A percentile compares a stretch with the other conserved stretches of the same genome.
These are phyloP conservation scores for Rhododendron griersonianum DNA, from an alignment of 148 eudicot genomes.

Conservation along the genomic window DNA sequence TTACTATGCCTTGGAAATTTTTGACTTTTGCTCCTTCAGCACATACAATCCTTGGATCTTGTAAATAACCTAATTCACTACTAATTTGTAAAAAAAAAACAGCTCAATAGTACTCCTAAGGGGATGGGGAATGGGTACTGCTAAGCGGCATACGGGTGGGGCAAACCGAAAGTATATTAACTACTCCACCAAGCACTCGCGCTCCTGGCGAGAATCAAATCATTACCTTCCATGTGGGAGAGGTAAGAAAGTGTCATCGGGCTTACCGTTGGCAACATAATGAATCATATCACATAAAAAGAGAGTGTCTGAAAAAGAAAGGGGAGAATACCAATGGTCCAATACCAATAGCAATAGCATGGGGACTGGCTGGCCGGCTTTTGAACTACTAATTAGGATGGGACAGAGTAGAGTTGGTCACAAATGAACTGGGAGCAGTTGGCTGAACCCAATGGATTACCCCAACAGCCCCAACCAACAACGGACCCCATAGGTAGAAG, in stretches of 20 bases:
- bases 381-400: not conserved
- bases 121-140: too few relatives aligned
- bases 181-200: accelerated
- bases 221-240: not conserved
- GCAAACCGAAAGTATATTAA: too few relatives aligned
- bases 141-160: too few relatives aligned
- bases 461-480: conserved; percentile 8
- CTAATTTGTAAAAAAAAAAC: not conserved
- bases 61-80: not conserved
- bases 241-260: too few relatives aligned
- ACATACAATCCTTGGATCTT: not conserved
- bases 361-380: not conserved
- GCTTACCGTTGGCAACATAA: too few relatives aligned
- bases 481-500: not conserved
- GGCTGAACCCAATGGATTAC: not conserved
- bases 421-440: conserved; percentile 17
- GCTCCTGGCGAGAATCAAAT: too few relatives aligned
- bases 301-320: not conserved
- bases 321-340: not conserved
- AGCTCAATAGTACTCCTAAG: too few relatives aligned
- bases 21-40: not conserved
- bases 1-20: not conserved
- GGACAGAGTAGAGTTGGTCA: not conserved
- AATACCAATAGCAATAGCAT: not conserved
- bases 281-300: too few relatives aligned